Base-by-base conservation (phyloP, 768 basidiomycete species). In the Strobilomyces echinocephalus region DNA sequence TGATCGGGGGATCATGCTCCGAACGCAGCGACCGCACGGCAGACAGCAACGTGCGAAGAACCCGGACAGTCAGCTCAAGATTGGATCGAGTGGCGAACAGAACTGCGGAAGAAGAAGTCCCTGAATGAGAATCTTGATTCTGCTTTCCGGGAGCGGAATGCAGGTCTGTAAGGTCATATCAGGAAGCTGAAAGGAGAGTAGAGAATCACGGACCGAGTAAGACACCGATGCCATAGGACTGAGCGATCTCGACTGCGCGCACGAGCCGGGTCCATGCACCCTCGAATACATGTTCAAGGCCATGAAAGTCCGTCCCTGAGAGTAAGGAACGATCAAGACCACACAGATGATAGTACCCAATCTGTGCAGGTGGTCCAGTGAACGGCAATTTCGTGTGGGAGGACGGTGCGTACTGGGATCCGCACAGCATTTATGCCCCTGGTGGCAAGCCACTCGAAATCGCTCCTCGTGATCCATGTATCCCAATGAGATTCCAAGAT, bases 131-230 rank as follows among this genome's bases (percentile, higher is more conserved):
- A 64, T 86, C 85, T 26, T 72, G 66, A 60, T 88, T 90, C 60
- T 89, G 88, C 62, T 85, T 87, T 9, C 87, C 87, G 1, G 86
- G 84, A 1, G 84, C 87, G 18, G 85, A 81, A 56, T 88, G 87
- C 4, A 89, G 74, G 67, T 88, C 87, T 87, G 73, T 62, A 44
- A n/a, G 38, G 48, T 58, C 5, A 36, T 36, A 42, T 58, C 31
- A 67, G 60, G 60, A 28, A 49, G 74, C 39, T 33, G 10, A 26
- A 40, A 34, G 7, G 8, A n/a, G n/a, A 28, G 18, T 14, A 24
- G 45, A 49, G 50, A 26, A 38, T 49, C 38, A 3, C 75, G 11
- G 46, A 85, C 85, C 86, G 44, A 92, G 73, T 16, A 91, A 72
- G 16, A 92, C 86, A 3, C 89, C 88, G n/a, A 93, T 74, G 16